A percentile compares a stretch with the other conserved stretches of the same genome.
Evolutionary conservation across 306 rosid genomes (phyloP).

Genomic region (Dalbergia cultrata): DNA sequence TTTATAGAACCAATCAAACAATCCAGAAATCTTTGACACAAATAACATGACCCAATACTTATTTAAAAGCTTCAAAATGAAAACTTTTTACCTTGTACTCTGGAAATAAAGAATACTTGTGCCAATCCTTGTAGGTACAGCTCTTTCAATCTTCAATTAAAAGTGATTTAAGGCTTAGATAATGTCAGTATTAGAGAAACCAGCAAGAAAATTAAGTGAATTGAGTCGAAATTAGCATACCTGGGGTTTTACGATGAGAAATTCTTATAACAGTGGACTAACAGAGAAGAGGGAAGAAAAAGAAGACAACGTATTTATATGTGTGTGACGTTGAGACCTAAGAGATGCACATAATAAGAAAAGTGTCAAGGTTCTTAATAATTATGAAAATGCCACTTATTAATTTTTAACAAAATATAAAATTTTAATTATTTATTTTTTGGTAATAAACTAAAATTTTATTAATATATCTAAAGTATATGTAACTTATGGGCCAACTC

Average conservation of each 20-base stretch:
- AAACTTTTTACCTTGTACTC: neutral
- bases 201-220: neutral
- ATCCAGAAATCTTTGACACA: neutral
- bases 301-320: neutral
- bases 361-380: no score
- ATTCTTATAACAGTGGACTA: neutral
- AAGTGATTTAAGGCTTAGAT: neutral
- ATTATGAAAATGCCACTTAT: no score
- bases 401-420: no score
- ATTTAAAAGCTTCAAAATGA: neutral
- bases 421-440: no score
- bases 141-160: neutral
- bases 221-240: neutral
- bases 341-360: neutral
- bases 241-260: neutral
- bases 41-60: neutral
- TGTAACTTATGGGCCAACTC: no score
- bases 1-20: neutral
- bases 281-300: neutral
- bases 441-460: no score
- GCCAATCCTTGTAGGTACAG: no score
- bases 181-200: neutral
- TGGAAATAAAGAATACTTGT: neutral
- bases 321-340: neutral
- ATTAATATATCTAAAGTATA: no score